Evolutionary conservation across 768 basidiomycete genomes (phyloP).

Genomic region (Serendipita sp.): DNA sequence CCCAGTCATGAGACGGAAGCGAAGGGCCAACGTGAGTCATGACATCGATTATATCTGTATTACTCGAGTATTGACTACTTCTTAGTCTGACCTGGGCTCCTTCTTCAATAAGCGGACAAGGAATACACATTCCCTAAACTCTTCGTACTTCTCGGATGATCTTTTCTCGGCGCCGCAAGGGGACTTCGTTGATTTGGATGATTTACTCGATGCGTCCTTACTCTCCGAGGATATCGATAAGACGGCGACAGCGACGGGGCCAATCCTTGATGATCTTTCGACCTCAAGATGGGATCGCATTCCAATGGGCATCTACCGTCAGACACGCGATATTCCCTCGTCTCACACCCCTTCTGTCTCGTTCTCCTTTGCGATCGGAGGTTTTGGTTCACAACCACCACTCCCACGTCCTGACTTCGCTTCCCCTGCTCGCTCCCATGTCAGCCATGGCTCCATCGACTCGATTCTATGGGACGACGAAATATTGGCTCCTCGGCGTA

Average conservation of each 20-base stretch:
- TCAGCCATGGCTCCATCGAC: conserved; percentile 3
- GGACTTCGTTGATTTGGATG: conserved; percentile 38
- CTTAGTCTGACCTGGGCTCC: background rate
- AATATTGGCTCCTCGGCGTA: background rate
- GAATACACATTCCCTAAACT: background rate
- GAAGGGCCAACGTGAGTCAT: conserved; percentile 1
- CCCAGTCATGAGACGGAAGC: background rate
- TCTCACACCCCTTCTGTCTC: background rate
- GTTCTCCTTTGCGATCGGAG: background rate
- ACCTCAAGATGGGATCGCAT: conserved; percentile 55
- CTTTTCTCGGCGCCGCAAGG: background rate
- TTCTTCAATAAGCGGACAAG: background rate
- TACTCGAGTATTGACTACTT: background rate
- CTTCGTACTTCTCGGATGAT: conserved; percentile 2
- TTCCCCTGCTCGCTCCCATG: background rate
- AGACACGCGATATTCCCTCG: conserved; percentile 26
- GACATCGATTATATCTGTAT: background rate
- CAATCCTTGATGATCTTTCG: conserved; percentile 18
- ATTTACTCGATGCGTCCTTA: conserved; percentile 61
- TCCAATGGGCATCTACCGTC: conserved; percentile 56
- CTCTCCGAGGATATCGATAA: conserved; percentile 24
- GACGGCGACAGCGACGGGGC: background rate
- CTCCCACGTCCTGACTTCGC: background rate
- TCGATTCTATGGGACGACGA: conserved; percentile 3
- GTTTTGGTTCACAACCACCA: background rate